Conservation (phyloP, 177 flowering plant genomes). For the Vitis hybrid region DNA sequence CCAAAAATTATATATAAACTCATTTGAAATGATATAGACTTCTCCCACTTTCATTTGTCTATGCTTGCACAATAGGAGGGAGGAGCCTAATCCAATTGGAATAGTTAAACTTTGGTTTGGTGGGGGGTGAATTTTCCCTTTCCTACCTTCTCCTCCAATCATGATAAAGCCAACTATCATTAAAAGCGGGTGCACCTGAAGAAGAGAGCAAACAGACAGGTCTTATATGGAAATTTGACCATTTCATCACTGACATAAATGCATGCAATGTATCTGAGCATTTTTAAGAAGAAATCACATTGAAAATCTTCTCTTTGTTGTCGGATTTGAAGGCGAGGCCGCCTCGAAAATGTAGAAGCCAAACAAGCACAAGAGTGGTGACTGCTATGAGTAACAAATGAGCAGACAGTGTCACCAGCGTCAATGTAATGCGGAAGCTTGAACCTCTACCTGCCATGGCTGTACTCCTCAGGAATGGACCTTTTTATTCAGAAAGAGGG, state of each 20-base stretch:
- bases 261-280: too few relatives aligned
- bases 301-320: slow-evolving; percentile 41
- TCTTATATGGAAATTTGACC: too few relatives aligned
- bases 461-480: too few relatives aligned
- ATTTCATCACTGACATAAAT: too few relatives aligned
- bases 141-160: slow-evolving; percentile 46
- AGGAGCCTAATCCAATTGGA: too few relatives aligned
- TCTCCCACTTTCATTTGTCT: too few relatives aligned
- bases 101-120: too few relatives aligned
- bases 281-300: neutral
- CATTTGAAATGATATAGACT: too few relatives aligned
- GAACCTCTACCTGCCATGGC: slow-evolving; percentile 20
- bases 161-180: slow-evolving; percentile 46
- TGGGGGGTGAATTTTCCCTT: too few relatives aligned
- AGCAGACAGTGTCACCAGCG: slow-evolving; percentile 40
- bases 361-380: slow-evolving; percentile 48
- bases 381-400: slow-evolving; percentile 52
- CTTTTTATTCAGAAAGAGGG: too few relatives aligned
- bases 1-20: too few relatives aligned
- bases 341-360: slow-evolving; percentile 43
- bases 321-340: slow-evolving; percentile 46
- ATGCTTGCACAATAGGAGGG: too few relatives aligned
- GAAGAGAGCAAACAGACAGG: neutral
- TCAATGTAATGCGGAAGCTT: slow-evolving; percentile 23
- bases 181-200: slow-evolving; percentile 46